Base-by-base conservation (phyloP, 768 basidiomycete species). In the Tulasnella sp. region DNA sequence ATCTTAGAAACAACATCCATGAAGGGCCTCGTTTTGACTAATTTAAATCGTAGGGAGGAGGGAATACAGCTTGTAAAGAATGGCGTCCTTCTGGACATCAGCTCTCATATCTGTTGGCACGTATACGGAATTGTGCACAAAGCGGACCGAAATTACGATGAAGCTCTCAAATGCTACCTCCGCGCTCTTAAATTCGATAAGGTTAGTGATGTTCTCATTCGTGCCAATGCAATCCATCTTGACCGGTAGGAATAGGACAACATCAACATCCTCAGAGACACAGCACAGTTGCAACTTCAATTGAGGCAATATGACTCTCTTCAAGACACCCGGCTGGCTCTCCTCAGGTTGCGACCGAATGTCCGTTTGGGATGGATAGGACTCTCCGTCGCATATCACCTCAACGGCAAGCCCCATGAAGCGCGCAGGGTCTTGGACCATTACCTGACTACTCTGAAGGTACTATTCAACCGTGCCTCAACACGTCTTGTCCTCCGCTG, bases 81-180 rank as follows among this genome's bases (percentile, higher is more conserved):
- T 63, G 91, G 91, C 58, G 77, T 89, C 62, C 77, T 80, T 40
- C 74, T 82, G 45, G 88, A 93, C 70, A 71, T 88, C 54, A 83
- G 79, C 31, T 92, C 89, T 17, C 92, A 97, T 65, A 97, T 99
- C 66, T 85, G 84, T 67, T 98, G 96, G 93, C 96, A 99, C 70
- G 94, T 98, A 62, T 86, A 90, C 67, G 96, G 91, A 25, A 83
- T 99, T 65, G 81, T 96, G 19, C 86, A 92, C 68, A 90, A 94
- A 69, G 84, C 84, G 7, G 87, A 96, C 68, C 92, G 86, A 70
- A 90, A 94, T 66, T 97, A 90, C 64, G 88, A 89, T 62, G 91
- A 93, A 65, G 92, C 96, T 0, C 75, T 90, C 64, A 87, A 91
- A 65, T 92, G 91, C 23, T 98, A 97, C 69, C 80, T 77, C 1